phyloP scores from a whole-genome alignment of 2,329 filamentous ascomycete species.

The Volutella citrinella region DNA sequence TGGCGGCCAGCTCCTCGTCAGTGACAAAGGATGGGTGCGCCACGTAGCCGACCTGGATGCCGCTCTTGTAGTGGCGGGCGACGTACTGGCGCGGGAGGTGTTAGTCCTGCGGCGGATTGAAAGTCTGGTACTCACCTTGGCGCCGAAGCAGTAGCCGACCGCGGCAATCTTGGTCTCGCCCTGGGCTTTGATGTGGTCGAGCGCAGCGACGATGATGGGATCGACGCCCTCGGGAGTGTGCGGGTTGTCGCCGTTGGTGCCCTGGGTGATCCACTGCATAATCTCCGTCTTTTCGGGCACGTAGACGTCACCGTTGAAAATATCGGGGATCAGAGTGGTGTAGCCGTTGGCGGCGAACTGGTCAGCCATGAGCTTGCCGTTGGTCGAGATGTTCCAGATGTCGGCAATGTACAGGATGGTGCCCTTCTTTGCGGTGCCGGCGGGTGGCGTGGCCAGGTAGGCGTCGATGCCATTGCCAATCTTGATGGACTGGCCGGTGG shows the following conservation, averaged over 20 bases:
- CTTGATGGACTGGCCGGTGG: constrained; percentile 45
- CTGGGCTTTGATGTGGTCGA: constrained; percentile 55
- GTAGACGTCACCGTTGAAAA: constrained; percentile 37
- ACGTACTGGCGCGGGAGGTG: constrained; percentile 52
- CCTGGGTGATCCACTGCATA: constrained; percentile 34
- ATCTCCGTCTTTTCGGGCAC: constrained; percentile 28
- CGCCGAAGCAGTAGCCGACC: constrained; percentile 65
- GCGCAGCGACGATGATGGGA: constrained; percentile 29
- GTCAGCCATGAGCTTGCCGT: constrained; percentile 41
- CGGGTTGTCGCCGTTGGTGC: constrained; percentile 46
- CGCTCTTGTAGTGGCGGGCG: constrained; percentile 58
- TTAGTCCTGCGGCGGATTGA: neutral
- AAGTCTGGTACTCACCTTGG: constrained; percentile 45
- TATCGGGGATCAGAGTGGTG: constrained; percentile 35
- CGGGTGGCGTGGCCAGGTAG: constrained; percentile 48
- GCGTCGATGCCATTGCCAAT: constrained; percentile 43
- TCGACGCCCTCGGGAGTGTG: constrained; percentile 33
- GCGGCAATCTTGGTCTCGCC: constrained; percentile 53
- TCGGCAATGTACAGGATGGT: constrained; percentile 38
- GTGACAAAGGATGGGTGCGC: constrained; percentile 64
- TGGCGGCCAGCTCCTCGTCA: constrained; percentile 55
- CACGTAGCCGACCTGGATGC: constrained; percentile 56
- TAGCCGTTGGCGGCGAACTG: constrained; percentile 37
- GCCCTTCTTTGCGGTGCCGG: constrained; percentile 19
- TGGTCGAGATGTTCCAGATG: constrained; percentile 37